A percentile compares a stretch with the other conserved stretches of the same genome.
Conservation (phyloP, 2,329 filamentous ascomycete species). For the Lasiodiplodia sp. region DNA sequence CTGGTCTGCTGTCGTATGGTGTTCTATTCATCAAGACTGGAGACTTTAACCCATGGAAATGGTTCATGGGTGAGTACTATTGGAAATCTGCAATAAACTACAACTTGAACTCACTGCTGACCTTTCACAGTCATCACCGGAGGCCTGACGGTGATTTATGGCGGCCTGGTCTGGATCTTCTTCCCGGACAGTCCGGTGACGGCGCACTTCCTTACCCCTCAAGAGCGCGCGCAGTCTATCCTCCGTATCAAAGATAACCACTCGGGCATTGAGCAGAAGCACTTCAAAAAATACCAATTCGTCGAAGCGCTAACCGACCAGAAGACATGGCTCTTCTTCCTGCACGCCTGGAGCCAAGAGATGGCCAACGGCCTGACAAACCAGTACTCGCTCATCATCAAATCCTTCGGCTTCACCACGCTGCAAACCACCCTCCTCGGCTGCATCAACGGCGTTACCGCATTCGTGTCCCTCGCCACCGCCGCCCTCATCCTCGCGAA, state of each 20-base stretch:
- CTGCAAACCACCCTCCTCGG: conserved; percentile 45
- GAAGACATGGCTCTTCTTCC: conserved; percentile 48
- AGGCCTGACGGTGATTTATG: conserved; percentile 43
- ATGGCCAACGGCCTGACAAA: conserved; percentile 51
- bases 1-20: conserved; percentile 38
- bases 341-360: conserved; percentile 48
- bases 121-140: conserved; percentile 41
- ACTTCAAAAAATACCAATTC: conserved; percentile 41
- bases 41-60: conserved; percentile 47
- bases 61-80: conserved; percentile 45
- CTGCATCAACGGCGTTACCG: conserved; percentile 34
- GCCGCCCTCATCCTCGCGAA: conserved; percentile 42
- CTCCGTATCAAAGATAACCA: conserved; percentile 47
- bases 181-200: conserved; percentile 47
- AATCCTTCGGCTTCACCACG: conserved; percentile 53
- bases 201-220: conserved; percentile 32
- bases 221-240: conserved; percentile 35
- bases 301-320: conserved; percentile 43
- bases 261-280: conserved; percentile 43
- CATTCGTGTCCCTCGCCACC: conserved; percentile 39
- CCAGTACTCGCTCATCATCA: conserved; percentile 50
- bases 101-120: no score
- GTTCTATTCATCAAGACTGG: conserved; percentile 30
- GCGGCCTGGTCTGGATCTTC: conserved; percentile 48
- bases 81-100: no score